Evolutionary conservation across 805 yeast genomes (phyloP).

Genomic region (Candida maesae): DNA sequence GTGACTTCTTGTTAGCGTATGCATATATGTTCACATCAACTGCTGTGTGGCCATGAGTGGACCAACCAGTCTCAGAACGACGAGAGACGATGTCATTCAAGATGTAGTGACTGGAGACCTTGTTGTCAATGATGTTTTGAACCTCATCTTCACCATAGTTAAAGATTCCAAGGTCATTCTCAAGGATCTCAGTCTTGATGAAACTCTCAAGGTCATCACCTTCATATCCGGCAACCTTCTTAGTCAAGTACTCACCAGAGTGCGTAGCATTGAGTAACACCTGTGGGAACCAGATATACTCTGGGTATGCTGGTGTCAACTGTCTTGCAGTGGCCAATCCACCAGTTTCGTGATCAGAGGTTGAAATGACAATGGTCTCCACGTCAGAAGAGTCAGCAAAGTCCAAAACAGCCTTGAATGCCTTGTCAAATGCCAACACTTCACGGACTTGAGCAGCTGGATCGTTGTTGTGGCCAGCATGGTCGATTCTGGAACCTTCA

Average conservation of each 20-base stretch:
- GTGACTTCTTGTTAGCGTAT: conserved; percentile 52
- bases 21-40: conserved; percentile 94
- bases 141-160: conserved; percentile 58
- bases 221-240: conserved; percentile 37
- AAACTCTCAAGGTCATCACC: conserved; percentile 39
- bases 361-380: conserved; percentile 75
- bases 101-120: conserved; percentile 36
- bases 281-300: conserved; percentile 84
- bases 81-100: conserved; percentile 68
- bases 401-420: conserved; percentile 69
- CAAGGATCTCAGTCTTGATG: conserved; percentile 51
- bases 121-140: conserved; percentile 34
- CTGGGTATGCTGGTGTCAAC: conserved; percentile 65
- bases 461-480: conserved; percentile 92
- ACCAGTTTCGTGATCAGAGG: conserved; percentile 96
- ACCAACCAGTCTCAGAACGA: conserved; percentile 94
- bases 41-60: conserved; percentile 94
- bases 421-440: conserved; percentile 80
- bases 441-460: conserved; percentile 94
- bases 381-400: conserved; percentile 64
- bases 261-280: conserved; percentile 64
- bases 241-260: conserved; percentile 69
- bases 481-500: conserved; percentile 93
- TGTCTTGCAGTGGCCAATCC: conserved; percentile 89
- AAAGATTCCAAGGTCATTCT: conserved; percentile 60